Evolutionary conservation across 495 filamentous ascomycete genomes (phyloP).

Genomic region (Hypoxylon subgilvum): DNA sequence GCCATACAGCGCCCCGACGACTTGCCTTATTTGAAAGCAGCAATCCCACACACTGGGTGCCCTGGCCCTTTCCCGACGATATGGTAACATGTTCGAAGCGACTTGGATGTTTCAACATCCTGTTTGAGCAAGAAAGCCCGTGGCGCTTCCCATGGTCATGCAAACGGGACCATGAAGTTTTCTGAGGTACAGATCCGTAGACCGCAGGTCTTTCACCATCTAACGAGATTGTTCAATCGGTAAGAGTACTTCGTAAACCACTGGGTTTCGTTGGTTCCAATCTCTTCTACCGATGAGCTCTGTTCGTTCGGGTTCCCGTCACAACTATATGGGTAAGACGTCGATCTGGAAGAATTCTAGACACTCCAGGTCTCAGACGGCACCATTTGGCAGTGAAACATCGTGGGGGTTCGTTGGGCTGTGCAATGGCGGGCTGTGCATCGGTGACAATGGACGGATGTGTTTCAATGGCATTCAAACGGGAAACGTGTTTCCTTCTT

Average conservation of each 20-base stretch:
- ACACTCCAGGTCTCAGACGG: constrained; percentile 25
- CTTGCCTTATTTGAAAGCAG: constrained; percentile 25
- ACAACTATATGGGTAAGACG: constrained; percentile 15
- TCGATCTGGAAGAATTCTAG: constrained; percentile 41
- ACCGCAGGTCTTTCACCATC: constrained; percentile 12
- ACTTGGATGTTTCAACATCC: constrained; percentile 20
- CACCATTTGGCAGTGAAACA: constrained; percentile 27
- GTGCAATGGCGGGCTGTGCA: constrained; percentile 16
- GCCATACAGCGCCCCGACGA: constrained; percentile 7
- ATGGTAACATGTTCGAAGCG: constrained; percentile 25
- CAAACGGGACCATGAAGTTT: constrained; percentile 7
- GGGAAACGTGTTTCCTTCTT: no score
- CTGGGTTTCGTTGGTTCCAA: constrained; percentile 2
- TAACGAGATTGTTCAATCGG: constrained; percentile 12
- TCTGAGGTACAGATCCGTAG: constrained; percentile 10
- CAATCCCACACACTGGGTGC: constrained; percentile 17
- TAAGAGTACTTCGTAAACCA: constrained; percentile 2
- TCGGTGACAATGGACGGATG: constrained; percentile 19
- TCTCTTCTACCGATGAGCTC: constrained; percentile 21
- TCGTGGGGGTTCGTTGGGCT: constrained; percentile 30
- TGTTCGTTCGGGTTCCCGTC: constrained; percentile 17
- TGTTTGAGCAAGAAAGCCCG: constrained; percentile 27
- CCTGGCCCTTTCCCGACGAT: constrained; percentile 20
- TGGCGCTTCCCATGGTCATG: neutral
- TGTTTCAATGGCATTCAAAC: constrained; percentile 18